These are phyloP conservation scores for Clarireedia paspali DNA, from an alignment of 2,329 filamentous ascomycete genomes.

Conservation along the genomic window DNA sequence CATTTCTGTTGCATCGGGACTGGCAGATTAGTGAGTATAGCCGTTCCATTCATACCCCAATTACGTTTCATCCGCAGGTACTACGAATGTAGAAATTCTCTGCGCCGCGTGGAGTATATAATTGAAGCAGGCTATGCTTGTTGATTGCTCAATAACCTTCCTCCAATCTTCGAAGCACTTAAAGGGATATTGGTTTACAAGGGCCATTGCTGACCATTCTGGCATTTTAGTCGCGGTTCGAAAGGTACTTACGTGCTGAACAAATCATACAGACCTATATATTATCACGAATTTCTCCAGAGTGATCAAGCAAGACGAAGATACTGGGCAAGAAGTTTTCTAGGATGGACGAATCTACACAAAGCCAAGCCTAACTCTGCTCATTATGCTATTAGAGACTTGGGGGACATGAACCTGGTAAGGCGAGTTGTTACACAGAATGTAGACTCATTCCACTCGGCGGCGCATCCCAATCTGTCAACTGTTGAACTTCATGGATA, in stretches of 20 bases:
- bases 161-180: neutral
- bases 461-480: constrained; percentile 64
- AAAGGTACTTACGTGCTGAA: constrained; percentile 92
- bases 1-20: constrained; percentile 84
- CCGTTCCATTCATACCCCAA: neutral
- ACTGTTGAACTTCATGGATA: constrained; percentile 90
- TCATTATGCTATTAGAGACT: constrained; percentile 67
- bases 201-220: constrained; percentile 1
- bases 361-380: constrained; percentile 72
- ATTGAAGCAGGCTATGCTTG: neutral
- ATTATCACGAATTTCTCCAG: constrained; percentile 79
- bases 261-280: constrained; percentile 83
- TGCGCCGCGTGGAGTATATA: neutral
- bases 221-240: constrained; percentile 40
- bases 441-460: constrained; percentile 86
- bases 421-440: constrained; percentile 85
- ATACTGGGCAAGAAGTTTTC: constrained; percentile 92
- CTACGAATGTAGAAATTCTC: neutral
- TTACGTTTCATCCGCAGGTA: neutral
- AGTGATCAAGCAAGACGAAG: constrained; percentile 62
- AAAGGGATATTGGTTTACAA: neutral
- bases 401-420: constrained; percentile 66
- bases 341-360: constrained; percentile 81
- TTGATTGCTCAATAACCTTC: neutral
- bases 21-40: constrained; percentile 72